Evolutionary conservation across 176 grass and related monocot species (phyloP), one percentile per base, ranked within the genome.

Genomic region (Pharus latifolius): DNA sequence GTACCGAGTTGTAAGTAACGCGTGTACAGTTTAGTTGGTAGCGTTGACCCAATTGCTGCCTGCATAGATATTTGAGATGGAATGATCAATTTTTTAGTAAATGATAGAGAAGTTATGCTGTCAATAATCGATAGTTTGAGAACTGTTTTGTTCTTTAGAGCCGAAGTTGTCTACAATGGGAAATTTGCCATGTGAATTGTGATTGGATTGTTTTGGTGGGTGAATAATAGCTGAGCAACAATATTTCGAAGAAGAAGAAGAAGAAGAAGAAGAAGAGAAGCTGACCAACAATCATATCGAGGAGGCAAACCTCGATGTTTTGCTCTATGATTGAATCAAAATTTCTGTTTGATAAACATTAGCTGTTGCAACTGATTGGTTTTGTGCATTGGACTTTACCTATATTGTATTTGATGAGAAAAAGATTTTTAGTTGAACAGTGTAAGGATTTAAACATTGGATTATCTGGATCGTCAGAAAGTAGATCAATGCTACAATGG

Each of bases 21-120:
- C 31, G 9, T 31, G 59, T 28, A 65, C 10, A 56, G 4, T 35
- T n/a, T 26, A 1, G 20, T 53, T 53, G 67, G 66, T 5, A 17
- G 58, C 32, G 69, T 85, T 80, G 82, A 85, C 69, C 69, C 48
- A 1, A 1, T 74, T 67, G 51, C 17, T 63, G 55, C 34, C 12
- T n/a, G 37, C 46, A 20, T 19, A 35, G 29, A 41, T 12, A 34
- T 34, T 29, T n/a, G n/a, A 17, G 37, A 51, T 56, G 14, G 43
- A 45, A 27, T 17, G 10, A 54, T 17, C 27, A 20, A 52, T 54
- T 29, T 28, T 12, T 2, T 24, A 3, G 16, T 30, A 48, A 15
- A 20, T 25, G 3, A 50, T 49, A 13, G 1, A 18, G n/a, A 12
- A 3, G 72, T 67, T 32, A 49, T 22, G 49, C 19, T 50, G n/a